Evolutionary conservation across 2,329 filamentous ascomycete species (phyloP).

Genomic region (Lasiodiplodia hormozganensis): DNA sequence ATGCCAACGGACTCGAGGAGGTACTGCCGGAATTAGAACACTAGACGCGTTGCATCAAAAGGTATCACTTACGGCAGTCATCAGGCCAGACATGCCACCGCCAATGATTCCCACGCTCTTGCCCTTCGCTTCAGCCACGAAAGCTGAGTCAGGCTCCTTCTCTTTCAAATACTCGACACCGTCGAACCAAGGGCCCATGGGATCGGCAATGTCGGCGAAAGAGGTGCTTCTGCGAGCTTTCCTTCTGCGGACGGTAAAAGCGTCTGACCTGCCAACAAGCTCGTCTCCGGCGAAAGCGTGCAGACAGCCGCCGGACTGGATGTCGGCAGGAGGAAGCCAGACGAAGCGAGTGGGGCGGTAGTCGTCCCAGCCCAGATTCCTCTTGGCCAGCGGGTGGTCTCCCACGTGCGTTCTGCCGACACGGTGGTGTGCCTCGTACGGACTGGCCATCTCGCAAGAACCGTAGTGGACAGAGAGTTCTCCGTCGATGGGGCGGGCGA

Average conservation of each 20-base stretch:
- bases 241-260: conserved; percentile 46
- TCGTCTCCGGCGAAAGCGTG: conserved; percentile 51
- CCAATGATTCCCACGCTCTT: conserved; percentile 70
- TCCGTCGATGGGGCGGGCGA: conserved; percentile 33
- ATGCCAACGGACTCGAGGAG: conserved; percentile 62
- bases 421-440: conserved; percentile 31
- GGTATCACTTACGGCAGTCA: conserved; percentile 57
- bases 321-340: conserved; percentile 55
- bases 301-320: conserved; percentile 49
- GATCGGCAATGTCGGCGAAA: conserved; percentile 58
- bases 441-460: conserved; percentile 30
- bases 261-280: conserved; percentile 52
- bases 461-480: conserved; percentile 37
- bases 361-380: conserved; percentile 33
- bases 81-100: conserved; percentile 69
- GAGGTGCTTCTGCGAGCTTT: conserved; percentile 48
- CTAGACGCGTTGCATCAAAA: neutral
- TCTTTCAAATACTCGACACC: conserved; percentile 65
- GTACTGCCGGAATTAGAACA: conserved; percentile 33
- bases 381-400: conserved; percentile 35
- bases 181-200: conserved; percentile 70
- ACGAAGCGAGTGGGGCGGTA: conserved; percentile 54
- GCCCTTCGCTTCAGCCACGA: conserved; percentile 61
- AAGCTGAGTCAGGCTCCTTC: conserved; percentile 60
- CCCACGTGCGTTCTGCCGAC: conserved; percentile 37